These are phyloP conservation scores for Komagataella pseudopastoris DNA, from an alignment of 805 yeast species.

Conservation along the genomic window DNA sequence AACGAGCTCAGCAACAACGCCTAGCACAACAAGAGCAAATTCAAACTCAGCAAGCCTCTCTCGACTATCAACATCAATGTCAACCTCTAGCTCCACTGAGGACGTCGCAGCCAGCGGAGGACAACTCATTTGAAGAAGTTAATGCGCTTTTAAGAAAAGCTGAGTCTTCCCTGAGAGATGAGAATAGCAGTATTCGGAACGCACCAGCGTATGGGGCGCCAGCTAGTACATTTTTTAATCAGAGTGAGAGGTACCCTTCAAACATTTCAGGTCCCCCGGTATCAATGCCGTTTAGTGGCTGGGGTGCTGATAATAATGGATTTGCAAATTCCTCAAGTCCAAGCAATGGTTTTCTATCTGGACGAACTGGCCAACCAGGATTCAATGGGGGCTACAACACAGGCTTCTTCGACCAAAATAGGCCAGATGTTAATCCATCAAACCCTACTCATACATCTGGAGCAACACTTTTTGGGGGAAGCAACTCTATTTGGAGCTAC, in stretches of 20 bases:
- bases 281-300: not conserved
- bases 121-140: not conserved
- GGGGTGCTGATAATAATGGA: not conserved
- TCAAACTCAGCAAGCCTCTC: not conserved
- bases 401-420: not conserved
- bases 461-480: conserved; percentile 1
- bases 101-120: not conserved
- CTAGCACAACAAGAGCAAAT: not conserved
- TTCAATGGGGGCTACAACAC: not conserved
- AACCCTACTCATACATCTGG: not conserved
- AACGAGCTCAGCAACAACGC: conserved; percentile 18
- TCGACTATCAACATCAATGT: conserved; percentile 11
- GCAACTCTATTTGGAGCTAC: conserved; percentile 12
- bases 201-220: not conserved
- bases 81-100: not conserved
- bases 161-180: not conserved
- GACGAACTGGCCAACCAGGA: not conserved
- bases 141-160: not conserved
- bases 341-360: not conserved
- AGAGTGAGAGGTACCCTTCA: not conserved
- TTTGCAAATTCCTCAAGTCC: not conserved
- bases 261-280: not conserved
- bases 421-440: not conserved
- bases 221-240: not conserved
- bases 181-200: not conserved